Evolutionary conservation across 2,329 filamentous ascomycete genomes (phyloP).

Genomic region (Verticillium nubilum): DNA sequence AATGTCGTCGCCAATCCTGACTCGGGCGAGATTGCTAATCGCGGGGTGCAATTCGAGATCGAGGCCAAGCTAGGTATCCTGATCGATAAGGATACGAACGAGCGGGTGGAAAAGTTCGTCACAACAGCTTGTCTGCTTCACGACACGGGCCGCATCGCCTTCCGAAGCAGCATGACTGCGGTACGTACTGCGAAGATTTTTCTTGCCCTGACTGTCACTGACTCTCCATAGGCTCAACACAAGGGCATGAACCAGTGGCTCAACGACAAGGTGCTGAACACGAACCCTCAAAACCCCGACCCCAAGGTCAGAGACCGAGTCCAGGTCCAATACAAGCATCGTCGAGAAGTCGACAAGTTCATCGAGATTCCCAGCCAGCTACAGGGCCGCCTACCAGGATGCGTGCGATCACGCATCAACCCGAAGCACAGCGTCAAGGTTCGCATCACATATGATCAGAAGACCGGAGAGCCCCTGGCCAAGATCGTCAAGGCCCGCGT

Average conservation of each 20-base stretch:
- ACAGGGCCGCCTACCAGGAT: conserved; percentile 56
- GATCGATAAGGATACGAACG: conserved; percentile 65
- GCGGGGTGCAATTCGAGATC: conserved; percentile 77
- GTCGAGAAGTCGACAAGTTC: conserved; percentile 77
- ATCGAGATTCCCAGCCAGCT: conserved; percentile 64
- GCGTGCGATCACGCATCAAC: conserved; percentile 56
- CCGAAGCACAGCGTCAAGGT: conserved; percentile 55
- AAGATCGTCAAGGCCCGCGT: conserved; percentile 92
- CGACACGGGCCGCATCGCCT: conserved; percentile 57
- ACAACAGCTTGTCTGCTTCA: conserved; percentile 65
- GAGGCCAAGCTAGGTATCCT: conserved; percentile 89
- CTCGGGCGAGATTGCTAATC: conserved; percentile 54
- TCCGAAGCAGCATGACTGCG: conserved; percentile 87
- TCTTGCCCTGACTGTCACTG: background rate
- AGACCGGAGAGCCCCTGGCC: conserved; percentile 62
- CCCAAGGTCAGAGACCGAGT: conserved; percentile 40
- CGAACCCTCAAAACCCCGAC: conserved; percentile 48
- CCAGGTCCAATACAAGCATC: conserved; percentile 73
- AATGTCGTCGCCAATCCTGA: conserved; percentile 65
- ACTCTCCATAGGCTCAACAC: conserved; percentile 61
- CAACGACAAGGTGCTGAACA: conserved; percentile 61
- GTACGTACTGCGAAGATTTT: conserved; percentile 40
- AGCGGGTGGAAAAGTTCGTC: conserved; percentile 63
- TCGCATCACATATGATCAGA: conserved; percentile 72
- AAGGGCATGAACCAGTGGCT: conserved; percentile 78